Percentiles rank a stretch among this genome's conserved stretches.
Conservation (phyloP, 164 flowering plant species). For the Pachysandra terminalis region DNA sequence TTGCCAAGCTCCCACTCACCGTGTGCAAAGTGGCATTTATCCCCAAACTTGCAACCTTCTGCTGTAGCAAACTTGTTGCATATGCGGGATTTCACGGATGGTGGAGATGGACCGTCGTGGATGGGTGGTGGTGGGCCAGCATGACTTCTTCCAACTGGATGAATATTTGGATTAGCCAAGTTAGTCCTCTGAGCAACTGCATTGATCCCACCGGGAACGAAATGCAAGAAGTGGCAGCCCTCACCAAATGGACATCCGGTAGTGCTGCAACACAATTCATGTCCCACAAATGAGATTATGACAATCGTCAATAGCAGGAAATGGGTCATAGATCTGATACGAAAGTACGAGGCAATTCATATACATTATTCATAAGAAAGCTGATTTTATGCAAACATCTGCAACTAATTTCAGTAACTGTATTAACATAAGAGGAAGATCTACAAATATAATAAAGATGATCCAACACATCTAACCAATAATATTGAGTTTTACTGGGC, state of each 20-base stretch:
- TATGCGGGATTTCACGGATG: conserved; percentile 48
- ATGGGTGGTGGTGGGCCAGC: conserved; percentile 27
- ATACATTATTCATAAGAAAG: too few relatives aligned
- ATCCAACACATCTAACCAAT: too few relatives aligned
- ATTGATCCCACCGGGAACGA: conserved; percentile 72
- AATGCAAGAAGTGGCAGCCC: conserved; percentile 80
- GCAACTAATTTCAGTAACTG: too few relatives aligned
- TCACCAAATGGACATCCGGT: conserved; percentile 90
- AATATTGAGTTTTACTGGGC: too few relatives aligned
- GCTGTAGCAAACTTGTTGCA: conserved; percentile 69
- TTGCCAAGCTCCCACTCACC: conserved; percentile 86
- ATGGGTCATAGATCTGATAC: too few relatives aligned
- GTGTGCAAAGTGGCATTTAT: conserved; percentile 86
- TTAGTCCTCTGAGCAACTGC: conserved; percentile 76
- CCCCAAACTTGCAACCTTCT: conserved; percentile 94
- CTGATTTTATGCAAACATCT: too few relatives aligned
- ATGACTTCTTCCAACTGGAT: conserved; percentile 32
- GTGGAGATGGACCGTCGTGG: conserved; percentile 35
- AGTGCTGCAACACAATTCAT: conserved; percentile 41
- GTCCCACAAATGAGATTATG: neutral
- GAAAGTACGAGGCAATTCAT: too few relatives aligned
- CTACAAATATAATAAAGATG: too few relatives aligned
- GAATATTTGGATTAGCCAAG: conserved; percentile 30
- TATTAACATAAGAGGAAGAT: too few relatives aligned
- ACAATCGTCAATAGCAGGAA: neutral